Percentiles rank a stretch among this genome's conserved stretches.
Evolutionary conservation across 768 basidiomycete genomes (phyloP).

Genomic region (Russula abietina): DNA sequence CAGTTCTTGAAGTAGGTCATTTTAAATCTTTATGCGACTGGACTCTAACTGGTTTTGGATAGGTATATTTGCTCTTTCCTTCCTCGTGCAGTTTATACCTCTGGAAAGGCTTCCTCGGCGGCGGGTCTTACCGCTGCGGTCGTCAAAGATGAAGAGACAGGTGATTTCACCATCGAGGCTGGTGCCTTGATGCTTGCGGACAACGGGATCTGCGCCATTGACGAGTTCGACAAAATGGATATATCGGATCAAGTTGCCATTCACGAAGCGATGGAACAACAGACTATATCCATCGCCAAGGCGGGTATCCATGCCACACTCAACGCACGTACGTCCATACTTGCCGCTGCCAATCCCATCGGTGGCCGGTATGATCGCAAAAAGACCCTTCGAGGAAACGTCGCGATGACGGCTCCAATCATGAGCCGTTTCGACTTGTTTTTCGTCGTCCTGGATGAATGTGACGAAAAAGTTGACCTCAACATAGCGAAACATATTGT

Average conservation of each 20-base stretch:
- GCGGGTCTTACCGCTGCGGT: constrained; percentile 98
- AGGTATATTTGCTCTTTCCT: constrained; percentile 98
- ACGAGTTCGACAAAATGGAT: constrained; percentile 99
- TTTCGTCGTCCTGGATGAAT: constrained; percentile 97
- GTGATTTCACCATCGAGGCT: constrained; percentile 99
- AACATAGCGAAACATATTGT: constrained; percentile 97
- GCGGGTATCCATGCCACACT: constrained; percentile 98
- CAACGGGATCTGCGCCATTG: constrained; percentile 99
- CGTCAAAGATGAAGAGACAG: constrained; percentile 97
- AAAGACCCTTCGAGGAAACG: constrained; percentile 83
- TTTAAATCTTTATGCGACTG: background rate
- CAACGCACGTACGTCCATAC: constrained; percentile 94
- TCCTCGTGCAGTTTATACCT: constrained; percentile 96
- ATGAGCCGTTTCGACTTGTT: constrained; percentile 99
- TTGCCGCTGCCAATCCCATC: constrained; percentile 97
- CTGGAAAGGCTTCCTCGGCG: constrained; percentile 98
- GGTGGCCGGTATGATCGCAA: constrained; percentile 96
- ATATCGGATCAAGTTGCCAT: constrained; percentile 97
- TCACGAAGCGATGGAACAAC: constrained; percentile 99
- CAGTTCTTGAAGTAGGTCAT: constrained; percentile 89
- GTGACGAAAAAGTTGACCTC: constrained; percentile 85
- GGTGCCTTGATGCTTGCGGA: constrained; percentile 99
- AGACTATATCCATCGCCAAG: constrained; percentile 98
- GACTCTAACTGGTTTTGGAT: constrained; percentile 5
- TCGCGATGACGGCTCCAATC: constrained; percentile 97